Base-by-base conservation (phyloP, 768 basidiomycete genomes). In the Galerina sulciceps region DNA sequence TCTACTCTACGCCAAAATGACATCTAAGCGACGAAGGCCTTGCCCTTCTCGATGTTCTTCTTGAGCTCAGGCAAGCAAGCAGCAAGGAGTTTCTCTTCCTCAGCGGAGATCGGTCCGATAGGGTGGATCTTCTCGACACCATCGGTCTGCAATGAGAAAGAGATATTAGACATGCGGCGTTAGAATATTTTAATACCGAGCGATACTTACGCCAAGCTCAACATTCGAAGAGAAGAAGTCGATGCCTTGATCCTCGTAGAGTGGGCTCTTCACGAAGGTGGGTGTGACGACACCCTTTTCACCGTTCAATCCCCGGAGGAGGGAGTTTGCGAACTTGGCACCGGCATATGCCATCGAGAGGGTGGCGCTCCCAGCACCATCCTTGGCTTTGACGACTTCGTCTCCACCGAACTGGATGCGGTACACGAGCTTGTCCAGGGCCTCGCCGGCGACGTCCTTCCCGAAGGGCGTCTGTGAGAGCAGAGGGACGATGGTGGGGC, bases 1-100 rank as follows among this genome's bases (percentile, higher is more conserved):
- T 60, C 59, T 64, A 60, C 45, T 59, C 59, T 59, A 67, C 13
- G 46, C 17, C 20, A 60, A 36, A 31, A 44, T 23, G 20, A 48
- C 59, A 65, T 65, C 64, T 73, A 73, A 71, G 84, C 83, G 64
- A 85, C 89, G 63, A 93, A 93, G 43, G 84, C 82, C 76, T 82
- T 86, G 77, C 95, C 95, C 88, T 95, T 98, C 77, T 93, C 91
- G 68, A 98, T 96, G 86, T 97, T 98, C 88, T 92, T 95, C 86
- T 92, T 91, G 68, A 99, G 85, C 66, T 94, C 93, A 64, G 93
- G 93, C 68, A 95, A 73, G 81, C 91, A 93, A 34, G 89, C 94
- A 22, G 86, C 89, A 68, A 99, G 79, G 58, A 97, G 83, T 72
- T 86, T 85, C 83, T 95, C 75, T 81, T 99, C 97, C 70, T 89